Percentiles rank a stretch among this genome's conserved stretches.
Evolutionary conservation across 768 basidiomycete species (phyloP).

Genomic region (Tulasnella sp.): DNA sequence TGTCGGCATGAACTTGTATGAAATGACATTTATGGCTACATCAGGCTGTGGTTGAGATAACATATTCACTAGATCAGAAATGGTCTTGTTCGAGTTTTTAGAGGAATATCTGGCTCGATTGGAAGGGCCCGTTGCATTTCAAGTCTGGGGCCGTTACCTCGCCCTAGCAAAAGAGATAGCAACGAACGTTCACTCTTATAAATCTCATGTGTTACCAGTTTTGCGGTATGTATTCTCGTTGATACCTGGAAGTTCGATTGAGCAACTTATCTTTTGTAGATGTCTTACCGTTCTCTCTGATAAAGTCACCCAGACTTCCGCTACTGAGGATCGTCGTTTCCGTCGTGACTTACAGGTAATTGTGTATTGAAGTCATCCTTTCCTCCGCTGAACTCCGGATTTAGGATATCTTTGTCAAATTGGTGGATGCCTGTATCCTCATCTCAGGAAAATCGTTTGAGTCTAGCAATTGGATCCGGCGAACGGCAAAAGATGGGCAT

Average conservation of each 20-base stretch:
- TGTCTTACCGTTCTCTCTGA: conserved; percentile 69
- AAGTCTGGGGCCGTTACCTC: conserved; percentile 77
- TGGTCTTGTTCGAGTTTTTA: conserved; percentile 67
- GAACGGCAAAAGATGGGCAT: conserved; percentile 46
- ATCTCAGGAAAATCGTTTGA: conserved; percentile 64
- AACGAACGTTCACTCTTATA: conserved; percentile 52
- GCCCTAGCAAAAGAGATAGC: conserved; percentile 67
- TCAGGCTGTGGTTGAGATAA: conserved; percentile 8
- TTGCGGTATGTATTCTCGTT: conserved; percentile 41
- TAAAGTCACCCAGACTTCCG: conserved; percentile 77
- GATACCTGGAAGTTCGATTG: conserved; percentile 16
- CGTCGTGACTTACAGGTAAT: conserved; percentile 80
- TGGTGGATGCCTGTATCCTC: conserved; percentile 65
- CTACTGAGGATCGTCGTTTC: conserved; percentile 77
- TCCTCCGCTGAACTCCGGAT: neutral
- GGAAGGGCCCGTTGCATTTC: conserved; percentile 83
- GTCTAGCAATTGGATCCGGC: conserved; percentile 66
- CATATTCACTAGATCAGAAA: conserved; percentile 43
- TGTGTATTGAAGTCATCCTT: neutral
- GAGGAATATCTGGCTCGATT: conserved; percentile 72
- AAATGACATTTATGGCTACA: conserved; percentile 5
- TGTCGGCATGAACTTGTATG: conserved; percentile 56
- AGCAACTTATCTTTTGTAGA: conserved; percentile 28
- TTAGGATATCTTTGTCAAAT: conserved; percentile 72
- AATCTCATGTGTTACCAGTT: conserved; percentile 53